Percentiles rank a stretch among this genome's conserved stretches.
These are phyloP conservation scores for Solanum chaucha DNA, from an alignment of 257 asterid species.

Conservation along the genomic window DNA sequence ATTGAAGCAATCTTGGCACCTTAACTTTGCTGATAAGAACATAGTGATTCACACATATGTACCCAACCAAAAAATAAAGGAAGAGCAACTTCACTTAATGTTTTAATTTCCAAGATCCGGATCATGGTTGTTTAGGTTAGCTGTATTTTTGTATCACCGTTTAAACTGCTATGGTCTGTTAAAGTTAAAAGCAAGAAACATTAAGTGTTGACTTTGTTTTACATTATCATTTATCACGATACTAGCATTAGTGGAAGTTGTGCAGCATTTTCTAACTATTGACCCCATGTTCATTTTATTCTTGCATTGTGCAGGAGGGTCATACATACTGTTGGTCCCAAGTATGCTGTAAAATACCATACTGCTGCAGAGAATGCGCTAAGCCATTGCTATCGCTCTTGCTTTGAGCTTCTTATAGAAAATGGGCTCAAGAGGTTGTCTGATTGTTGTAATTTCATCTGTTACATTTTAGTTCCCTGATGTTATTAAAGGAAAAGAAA, in stretches of 20 bases:
- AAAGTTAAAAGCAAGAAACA: neutral
- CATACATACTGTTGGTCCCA: constrained; percentile 97
- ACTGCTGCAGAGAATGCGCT: constrained; percentile 98
- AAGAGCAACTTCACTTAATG: neutral
- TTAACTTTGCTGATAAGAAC: neutral
- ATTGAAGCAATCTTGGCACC: neutral
- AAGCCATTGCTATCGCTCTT: constrained; percentile 81
- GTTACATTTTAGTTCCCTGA: neutral
- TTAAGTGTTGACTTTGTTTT: neutral
- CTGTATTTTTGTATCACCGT: neutral
- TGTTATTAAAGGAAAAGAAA: neutral
- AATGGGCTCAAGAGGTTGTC: constrained; percentile 61
- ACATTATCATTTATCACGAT: neutral
- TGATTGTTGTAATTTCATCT: neutral
- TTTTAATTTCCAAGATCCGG: neutral
- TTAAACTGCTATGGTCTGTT: neutral
- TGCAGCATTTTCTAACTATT: neutral
- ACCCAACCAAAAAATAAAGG: neutral
- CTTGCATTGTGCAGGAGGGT: constrained; percentile 63
- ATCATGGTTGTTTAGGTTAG: neutral
- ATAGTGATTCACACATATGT: neutral
- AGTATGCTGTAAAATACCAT: constrained; percentile 93
- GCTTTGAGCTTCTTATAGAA: constrained; percentile 31
- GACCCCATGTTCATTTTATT: neutral
- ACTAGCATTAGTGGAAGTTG: neutral